Conservation (phyloP, 306 rosid genomes). For the Prunus mume region DNA sequence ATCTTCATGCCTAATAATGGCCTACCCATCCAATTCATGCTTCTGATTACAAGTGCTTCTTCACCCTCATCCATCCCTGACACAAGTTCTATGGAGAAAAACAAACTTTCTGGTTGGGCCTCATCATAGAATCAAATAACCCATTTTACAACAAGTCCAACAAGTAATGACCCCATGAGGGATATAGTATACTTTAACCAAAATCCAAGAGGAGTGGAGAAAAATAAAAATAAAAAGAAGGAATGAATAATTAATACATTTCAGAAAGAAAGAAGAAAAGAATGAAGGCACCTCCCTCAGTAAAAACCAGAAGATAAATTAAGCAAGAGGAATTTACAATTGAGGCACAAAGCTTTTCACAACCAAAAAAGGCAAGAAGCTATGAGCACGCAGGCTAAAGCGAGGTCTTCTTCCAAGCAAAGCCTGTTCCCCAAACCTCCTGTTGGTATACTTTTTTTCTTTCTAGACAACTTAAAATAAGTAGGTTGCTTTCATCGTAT, state of each 20-base stretch:
- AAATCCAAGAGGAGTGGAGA: neutral
- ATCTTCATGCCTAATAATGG: too few relatives aligned
- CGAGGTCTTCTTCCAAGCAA: slow-evolving; percentile 38
- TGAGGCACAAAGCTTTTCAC: slow-evolving; percentile 31
- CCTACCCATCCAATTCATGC: too few relatives aligned
- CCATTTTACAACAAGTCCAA: neutral
- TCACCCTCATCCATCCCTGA: too few relatives aligned
- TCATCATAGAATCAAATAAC: too few relatives aligned
- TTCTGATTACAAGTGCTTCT: too few relatives aligned
- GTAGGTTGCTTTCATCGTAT: neutral
- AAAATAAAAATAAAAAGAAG: neutral
- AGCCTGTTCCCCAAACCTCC: slow-evolving; percentile 36
- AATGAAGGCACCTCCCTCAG: slow-evolving; percentile 1
- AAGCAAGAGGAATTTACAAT: slow-evolving; percentile 44
- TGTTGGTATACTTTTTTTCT: slow-evolving; percentile 11
- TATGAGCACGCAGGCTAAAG: slow-evolving; percentile 29
- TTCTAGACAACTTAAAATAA: slow-evolving; percentile 15
- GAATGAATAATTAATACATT: slow-evolving; percentile 3
- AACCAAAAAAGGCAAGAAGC: neutral
- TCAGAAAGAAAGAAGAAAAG: slow-evolving; percentile 4
- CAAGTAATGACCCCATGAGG: neutral
- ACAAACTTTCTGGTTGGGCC: too few relatives aligned
- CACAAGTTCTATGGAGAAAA: too few relatives aligned
- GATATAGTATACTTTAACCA: neutral
- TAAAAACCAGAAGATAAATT: slow-evolving; percentile 23